phyloP scores from a whole-genome alignment of 2,329 filamentous ascomycete species.

The Colletotrichum echinochloae region DNA sequence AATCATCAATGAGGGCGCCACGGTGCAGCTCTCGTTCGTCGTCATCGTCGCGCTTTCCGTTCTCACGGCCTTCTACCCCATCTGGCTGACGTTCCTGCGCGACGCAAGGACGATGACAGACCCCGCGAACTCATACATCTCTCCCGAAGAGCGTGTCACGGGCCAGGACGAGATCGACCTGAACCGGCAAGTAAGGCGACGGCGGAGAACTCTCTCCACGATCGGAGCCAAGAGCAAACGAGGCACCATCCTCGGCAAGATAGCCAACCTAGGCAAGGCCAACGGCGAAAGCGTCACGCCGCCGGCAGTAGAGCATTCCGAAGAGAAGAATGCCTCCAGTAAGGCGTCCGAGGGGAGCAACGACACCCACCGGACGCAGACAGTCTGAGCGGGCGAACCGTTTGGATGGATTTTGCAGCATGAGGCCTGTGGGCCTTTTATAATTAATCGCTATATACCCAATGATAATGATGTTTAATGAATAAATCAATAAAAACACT shows the following conservation, averaged over 20 bases:
- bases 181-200: constrained; percentile 25
- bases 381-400: constrained; percentile 26
- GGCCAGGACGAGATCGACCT: constrained; percentile 34
- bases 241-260: constrained; percentile 34
- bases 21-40: constrained; percentile 73
- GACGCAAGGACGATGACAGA: constrained; percentile 62
- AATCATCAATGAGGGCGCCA: constrained; percentile 69
- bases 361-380: constrained; percentile 27
- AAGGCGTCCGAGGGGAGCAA: constrained; percentile 36
- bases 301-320: constrained; percentile 33
- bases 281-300: constrained; percentile 36
- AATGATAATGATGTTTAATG: constrained; percentile 38
- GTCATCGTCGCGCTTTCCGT: constrained; percentile 69
- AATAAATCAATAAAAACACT: constrained; percentile 21
- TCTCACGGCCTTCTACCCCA: constrained; percentile 60
- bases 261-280: constrained; percentile 29
- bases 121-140: constrained; percentile 42
- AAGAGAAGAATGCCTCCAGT: constrained; percentile 32
- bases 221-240: constrained; percentile 32
- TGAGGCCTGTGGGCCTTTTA: constrained; percentile 20
- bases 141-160: constrained; percentile 32
- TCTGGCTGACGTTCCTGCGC: constrained; percentile 60
- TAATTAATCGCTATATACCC: constrained; percentile 41
- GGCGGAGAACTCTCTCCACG: constrained; percentile 23
- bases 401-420: constrained; percentile 17